phyloP scores from a whole-genome alignment of 2,329 filamentous ascomycete species.

The Ploettnerulaceae sp. region DNA sequence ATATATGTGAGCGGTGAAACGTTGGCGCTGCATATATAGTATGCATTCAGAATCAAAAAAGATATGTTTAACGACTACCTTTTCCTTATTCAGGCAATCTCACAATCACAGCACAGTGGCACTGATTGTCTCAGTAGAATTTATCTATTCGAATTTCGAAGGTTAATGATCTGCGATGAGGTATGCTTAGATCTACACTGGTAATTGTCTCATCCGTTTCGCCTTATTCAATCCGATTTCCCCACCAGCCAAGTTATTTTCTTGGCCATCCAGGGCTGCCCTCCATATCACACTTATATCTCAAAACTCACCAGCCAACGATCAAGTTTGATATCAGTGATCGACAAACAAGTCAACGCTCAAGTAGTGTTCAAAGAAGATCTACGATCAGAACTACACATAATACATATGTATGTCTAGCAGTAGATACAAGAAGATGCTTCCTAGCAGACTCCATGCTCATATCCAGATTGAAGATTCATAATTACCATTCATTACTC shows the following conservation, averaged over 20 bases:
- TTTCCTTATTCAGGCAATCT: neutral
- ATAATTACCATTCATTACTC: neutral
- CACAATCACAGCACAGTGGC: neutral
- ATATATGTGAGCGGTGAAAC: neutral
- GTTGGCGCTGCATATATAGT: neutral
- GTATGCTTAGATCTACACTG: neutral
- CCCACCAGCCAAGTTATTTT: neutral
- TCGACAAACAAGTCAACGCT: neutral
- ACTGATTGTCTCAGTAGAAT: neutral
- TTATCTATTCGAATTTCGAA: neutral
- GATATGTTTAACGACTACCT: neutral
- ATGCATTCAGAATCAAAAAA: neutral
- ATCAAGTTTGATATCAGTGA: neutral
- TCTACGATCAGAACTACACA: neutral
- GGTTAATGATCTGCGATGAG: neutral
- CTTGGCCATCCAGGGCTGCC: too few species aligned
- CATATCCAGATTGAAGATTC: neutral
- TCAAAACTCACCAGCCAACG: neutral
- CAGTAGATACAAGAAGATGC: neutral
- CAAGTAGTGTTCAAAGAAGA: neutral
- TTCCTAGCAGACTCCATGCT: neutral
- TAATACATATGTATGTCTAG: neutral
- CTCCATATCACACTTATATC: neutral
- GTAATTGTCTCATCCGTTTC: neutral
- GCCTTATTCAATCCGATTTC: neutral